A percentile compares a stretch with the other conserved stretches of the same genome.
Conservation (phyloP, 257 asterid species). For the Ocimum tenuiflorum region DNA sequence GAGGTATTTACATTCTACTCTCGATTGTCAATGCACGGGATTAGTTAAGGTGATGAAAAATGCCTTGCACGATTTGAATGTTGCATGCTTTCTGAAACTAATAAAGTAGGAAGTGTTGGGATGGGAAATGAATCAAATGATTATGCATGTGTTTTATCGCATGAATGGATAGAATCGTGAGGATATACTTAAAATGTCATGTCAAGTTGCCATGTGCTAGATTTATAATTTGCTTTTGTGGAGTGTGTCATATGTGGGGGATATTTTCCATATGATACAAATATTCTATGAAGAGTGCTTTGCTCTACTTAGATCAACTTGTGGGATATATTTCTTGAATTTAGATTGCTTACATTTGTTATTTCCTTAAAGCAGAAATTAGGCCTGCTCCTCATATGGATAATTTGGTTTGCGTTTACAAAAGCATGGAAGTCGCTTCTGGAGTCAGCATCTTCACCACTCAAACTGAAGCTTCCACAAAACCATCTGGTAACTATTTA, state of each 20-base stretch:
- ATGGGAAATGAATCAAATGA: not conserved
- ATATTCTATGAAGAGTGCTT: not conserved
- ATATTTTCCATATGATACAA: too few relatives aligned
- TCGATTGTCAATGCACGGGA: too few relatives aligned
- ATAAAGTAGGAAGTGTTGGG: not conserved
- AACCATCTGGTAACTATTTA: conserved; percentile 43
- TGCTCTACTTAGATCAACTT: not conserved
- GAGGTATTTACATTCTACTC: conserved; percentile 43
- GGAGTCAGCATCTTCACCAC: conserved; percentile 55
- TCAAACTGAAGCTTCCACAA: conserved; percentile 43
- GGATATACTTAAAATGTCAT: not conserved
- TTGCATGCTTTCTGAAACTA: too few relatives aligned
- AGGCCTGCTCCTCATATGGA: conserved; percentile 97
- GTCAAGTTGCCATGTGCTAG: not conserved
- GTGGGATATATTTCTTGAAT: not conserved
- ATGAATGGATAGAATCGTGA: not conserved
- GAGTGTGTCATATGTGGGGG: too few relatives aligned
- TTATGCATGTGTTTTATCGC: not conserved
- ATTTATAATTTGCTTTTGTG: too few relatives aligned
- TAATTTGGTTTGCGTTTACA: conserved; percentile 78
- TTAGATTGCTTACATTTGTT: not conserved
- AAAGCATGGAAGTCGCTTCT: conserved; percentile 81
- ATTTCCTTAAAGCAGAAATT: conserved; percentile 44
- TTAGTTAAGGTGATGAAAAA: too few relatives aligned
- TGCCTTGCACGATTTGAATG: too few relatives aligned